Evolutionary conservation across 1,284 basidiomycete species (phyloP), one percentile per base, ranked within the genome.

Genomic region (Boletus smithii): DNA sequence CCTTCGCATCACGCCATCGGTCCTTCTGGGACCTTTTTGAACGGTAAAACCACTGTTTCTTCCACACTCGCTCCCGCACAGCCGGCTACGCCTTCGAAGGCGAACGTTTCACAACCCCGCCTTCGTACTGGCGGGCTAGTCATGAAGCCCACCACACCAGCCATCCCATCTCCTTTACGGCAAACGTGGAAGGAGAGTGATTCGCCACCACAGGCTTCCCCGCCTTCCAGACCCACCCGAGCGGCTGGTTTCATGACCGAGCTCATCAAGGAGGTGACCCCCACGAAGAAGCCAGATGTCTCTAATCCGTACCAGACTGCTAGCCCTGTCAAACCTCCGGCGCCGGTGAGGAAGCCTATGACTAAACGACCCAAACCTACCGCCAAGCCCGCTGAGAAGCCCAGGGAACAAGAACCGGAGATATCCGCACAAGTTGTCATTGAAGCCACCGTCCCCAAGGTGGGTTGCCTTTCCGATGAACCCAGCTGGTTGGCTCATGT

Each of bases 221-320:
- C 58, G 10, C 53, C 60, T 42, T 59, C 60, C 27, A 60, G 73
- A 56, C 75, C 73, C 37, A 84, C 80, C 2, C 75, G 79, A 53
- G 79, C 84, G 4, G 85, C 83, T 6, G 76, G 70, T 54, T 76
- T 80, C 48, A 80, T 86, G 76, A 69, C 79, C 8, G 78, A 80
- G 48, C 69, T 87, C 31, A 80, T 88, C 54, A 82, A 82, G 62
- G 80, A 81, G 53, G 79, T 74, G 4, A 81, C 81, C 0, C 82
- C 80, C 3, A 70, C 74, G 16, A 81, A 77, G 61, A 81, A 73
- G 51, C 75, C 78, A 9, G 84, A 83, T 53, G 71, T 86, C 20
- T 76, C 75, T 36, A 88, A 88, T 59, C 85, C 85, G 0, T 88
- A 88, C 57, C 80, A 87, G 61, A 74, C 75, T 20, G 77, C 79